A percentile compares a stretch with the other conserved stretches of the same genome.
Evolutionary conservation across 1,139 yeast genomes (phyloP).

Genomic region (Blastobotrys aristatus): DNA sequence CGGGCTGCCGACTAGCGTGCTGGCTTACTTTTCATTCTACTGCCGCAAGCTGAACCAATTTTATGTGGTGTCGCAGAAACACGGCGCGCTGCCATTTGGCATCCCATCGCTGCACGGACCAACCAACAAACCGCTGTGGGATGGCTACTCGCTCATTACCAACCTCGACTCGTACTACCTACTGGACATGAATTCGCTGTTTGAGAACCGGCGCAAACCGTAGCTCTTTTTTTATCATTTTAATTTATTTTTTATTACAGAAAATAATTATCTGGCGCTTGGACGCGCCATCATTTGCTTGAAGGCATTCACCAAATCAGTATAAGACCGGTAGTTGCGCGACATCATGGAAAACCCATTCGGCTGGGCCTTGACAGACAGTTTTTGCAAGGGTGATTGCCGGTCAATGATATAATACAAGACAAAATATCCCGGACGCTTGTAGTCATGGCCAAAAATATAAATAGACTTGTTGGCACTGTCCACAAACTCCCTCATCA

Average conservation of each 20-base stretch:
- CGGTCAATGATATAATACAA: constrained; percentile 77
- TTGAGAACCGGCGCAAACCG: background rate
- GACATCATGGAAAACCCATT: constrained; percentile 79
- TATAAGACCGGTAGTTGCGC: constrained; percentile 80
- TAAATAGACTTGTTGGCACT: constrained; percentile 90
- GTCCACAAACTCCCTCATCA: constrained; percentile 78
- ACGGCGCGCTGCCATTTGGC: constrained; percentile 1
- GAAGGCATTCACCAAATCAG: constrained; percentile 88
- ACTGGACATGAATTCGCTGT: background rate
- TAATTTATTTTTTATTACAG: background rate
- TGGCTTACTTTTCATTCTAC: background rate
- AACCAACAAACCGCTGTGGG: background rate
- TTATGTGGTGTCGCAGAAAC: constrained; percentile 1
- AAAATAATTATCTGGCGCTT: background rate
- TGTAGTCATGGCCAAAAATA: constrained; percentile 86
- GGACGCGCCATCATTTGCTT: constrained; percentile 35
- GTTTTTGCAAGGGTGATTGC: constrained; percentile 65
- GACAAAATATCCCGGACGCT: constrained; percentile 87
- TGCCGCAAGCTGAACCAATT: constrained; percentile 1
- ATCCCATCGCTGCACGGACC: background rate
- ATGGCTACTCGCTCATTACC: background rate
- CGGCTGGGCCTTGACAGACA: constrained; percentile 88
- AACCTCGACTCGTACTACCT: background rate
- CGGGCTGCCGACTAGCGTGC: background rate
- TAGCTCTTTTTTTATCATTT: background rate